These are phyloP conservation scores for Phytophthora fragariaefolia DNA, from an alignment of 352 stramenopile genomes.

Conservation along the genomic window DNA sequence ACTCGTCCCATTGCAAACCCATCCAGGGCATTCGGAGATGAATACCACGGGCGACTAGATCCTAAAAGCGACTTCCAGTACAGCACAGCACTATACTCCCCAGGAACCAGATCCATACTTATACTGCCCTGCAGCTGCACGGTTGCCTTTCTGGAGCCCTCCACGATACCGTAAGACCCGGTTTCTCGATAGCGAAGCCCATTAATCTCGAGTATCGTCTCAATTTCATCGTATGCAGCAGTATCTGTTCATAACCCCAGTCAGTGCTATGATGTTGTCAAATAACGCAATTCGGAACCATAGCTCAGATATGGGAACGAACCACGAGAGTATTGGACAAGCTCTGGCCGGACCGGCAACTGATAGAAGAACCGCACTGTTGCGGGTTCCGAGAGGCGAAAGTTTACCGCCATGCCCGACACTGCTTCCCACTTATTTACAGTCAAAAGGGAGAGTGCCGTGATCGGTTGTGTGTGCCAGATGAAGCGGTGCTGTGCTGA, in stretches of 20 bases:
- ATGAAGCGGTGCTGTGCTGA: conserved; percentile 75
- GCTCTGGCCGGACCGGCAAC: conserved; percentile 63
- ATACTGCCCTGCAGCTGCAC: conserved; percentile 67
- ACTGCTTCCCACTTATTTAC: conserved; percentile 65
- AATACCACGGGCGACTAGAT: conserved; percentile 73
- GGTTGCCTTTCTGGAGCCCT: conserved; percentile 59
- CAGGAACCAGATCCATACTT: conserved; percentile 66
- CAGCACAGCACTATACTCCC: conserved; percentile 65
- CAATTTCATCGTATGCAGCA: conserved; percentile 63
- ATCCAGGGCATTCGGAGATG: conserved; percentile 57
- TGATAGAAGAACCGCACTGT: conserved; percentile 80
- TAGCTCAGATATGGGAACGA: conserved; percentile 20
- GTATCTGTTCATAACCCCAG: conserved; percentile 43
- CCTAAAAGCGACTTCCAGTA: conserved; percentile 61
- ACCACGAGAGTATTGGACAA: conserved; percentile 62
- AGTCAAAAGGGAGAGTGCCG: conserved; percentile 41
- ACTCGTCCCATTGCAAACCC: conserved; percentile 76
- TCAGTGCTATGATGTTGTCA: conserved; percentile 6
- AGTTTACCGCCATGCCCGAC: conserved; percentile 56
- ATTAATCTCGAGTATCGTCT: conserved; percentile 68
- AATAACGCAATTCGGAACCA: not conserved
- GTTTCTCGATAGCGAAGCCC: conserved; percentile 74
- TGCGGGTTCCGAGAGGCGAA: conserved; percentile 54
- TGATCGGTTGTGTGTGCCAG: conserved; percentile 71
- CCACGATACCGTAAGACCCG: conserved; percentile 63